A percentile compares a stretch with the other conserved stretches of the same genome.
phyloP scores from a whole-genome alignment of 2,329 filamentous ascomycete genomes.

The Neofusicoccum sp. region DNA sequence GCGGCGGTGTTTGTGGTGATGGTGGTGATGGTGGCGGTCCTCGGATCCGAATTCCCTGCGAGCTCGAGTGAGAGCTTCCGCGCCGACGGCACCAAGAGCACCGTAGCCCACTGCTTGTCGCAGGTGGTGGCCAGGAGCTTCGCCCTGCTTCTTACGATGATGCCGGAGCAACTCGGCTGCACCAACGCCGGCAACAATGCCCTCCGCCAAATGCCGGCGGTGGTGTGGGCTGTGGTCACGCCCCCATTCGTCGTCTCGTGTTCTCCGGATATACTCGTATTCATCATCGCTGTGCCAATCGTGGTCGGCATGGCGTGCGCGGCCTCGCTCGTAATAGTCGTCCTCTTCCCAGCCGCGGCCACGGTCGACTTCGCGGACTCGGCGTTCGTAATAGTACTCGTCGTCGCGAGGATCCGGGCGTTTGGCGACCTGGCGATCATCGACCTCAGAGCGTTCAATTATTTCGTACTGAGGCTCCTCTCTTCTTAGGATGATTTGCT shows the following conservation, averaged over 20 bases:
- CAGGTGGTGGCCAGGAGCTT: conserved; percentile 51
- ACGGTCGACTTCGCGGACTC: conserved; percentile 54
- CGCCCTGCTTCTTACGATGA: conserved; percentile 56
- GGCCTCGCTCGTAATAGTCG: conserved; percentile 35
- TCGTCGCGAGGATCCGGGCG: conserved; percentile 47
- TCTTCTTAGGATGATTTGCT: conserved; percentile 48
- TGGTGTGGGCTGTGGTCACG: conserved; percentile 45
- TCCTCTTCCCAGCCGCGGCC: conserved; percentile 41
- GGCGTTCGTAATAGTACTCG: conserved; percentile 62
- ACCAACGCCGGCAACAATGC: conserved; percentile 59
- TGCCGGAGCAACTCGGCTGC: conserved; percentile 60
- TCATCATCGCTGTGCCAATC: conserved; percentile 58
- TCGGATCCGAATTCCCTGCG: conserved; percentile 49
- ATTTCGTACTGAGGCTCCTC: conserved; percentile 60
- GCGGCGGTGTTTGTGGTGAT: conserved; percentile 29
- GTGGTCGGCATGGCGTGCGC: conserved; percentile 33
- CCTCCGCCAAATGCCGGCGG: conserved; percentile 61
- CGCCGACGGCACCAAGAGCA: conserved; percentile 60
- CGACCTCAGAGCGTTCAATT: conserved; percentile 57
- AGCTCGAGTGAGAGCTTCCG: conserved; percentile 55
- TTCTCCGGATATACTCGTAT: conserved; percentile 59
- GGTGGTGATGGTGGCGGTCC: conserved; percentile 26
- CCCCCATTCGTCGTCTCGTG: conserved; percentile 36
- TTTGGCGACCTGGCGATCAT: conserved; percentile 48
- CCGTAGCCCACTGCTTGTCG: conserved; percentile 59